Conservation (phyloP, 768 basidiomycete species). For the Ramaria rubella region DNA sequence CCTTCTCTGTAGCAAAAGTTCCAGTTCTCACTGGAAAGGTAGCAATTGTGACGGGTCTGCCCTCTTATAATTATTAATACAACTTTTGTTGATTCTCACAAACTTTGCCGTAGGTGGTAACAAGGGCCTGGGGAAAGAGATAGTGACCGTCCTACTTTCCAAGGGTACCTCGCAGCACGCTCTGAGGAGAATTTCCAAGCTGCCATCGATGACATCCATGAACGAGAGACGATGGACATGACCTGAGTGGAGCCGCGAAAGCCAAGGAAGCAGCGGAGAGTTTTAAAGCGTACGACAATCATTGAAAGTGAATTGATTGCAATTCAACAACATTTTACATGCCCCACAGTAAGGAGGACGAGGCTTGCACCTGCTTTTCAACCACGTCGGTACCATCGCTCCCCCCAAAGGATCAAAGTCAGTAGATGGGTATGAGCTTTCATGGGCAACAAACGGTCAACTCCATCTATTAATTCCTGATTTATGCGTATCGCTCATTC, state of each 20-base stretch:
- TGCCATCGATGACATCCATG: constrained; percentile 45
- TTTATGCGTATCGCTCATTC: background rate
- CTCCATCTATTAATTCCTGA: background rate
- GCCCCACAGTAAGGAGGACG: background rate
- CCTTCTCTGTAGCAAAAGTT: too few relatives aligned
- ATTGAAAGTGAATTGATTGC: too few relatives aligned
- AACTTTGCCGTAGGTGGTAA: constrained; percentile 35
- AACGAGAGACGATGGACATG: constrained; percentile 20
- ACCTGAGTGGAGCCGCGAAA: constrained; percentile 36
- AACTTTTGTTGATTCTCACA: background rate
- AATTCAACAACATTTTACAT: background rate
- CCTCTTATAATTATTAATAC: too few relatives aligned
- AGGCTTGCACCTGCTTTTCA: background rate
- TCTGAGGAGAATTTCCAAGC: constrained; percentile 35
- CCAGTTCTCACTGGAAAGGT: background rate
- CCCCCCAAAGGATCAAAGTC: background rate
- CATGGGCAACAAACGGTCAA: background rate
- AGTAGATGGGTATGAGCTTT: background rate
- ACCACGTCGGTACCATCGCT: background rate
- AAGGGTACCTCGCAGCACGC: constrained; percentile 52
- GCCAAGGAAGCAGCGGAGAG: constrained; percentile 36
- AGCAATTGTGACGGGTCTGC: background rate
- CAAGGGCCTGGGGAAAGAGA: constrained; percentile 45
- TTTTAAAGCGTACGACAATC: constrained; percentile 19
- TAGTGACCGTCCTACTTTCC: constrained; percentile 9